These are phyloP conservation scores for Maudiozyma serrabonitensis DNA, from an alignment of 805 yeast genomes.

Conservation along the genomic window DNA sequence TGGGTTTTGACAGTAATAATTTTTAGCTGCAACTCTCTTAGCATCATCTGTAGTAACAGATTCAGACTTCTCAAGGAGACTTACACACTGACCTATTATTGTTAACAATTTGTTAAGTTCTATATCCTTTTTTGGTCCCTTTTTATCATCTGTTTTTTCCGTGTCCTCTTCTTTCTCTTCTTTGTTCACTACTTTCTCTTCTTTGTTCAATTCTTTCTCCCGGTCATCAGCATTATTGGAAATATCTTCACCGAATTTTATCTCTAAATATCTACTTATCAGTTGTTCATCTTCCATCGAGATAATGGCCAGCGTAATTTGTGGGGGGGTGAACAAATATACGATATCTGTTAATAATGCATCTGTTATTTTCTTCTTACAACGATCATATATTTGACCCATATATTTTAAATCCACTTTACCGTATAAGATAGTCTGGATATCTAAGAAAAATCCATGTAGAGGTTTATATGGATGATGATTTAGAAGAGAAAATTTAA, in stretches of 20 bases:
- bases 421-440: constrained; percentile 49
- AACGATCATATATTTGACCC: constrained; percentile 61
- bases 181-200: constrained; percentile 3
- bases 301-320: constrained; percentile 83
- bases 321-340: constrained; percentile 85
- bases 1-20: constrained; percentile 57
- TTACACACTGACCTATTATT: constrained; percentile 41
- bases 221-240: constrained; percentile 6
- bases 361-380: constrained; percentile 55
- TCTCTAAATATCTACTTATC: constrained; percentile 55
- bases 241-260: constrained; percentile 40
- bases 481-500: constrained; percentile 69
- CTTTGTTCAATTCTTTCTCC: constrained; percentile 7
- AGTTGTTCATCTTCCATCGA: constrained; percentile 55
- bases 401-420: constrained; percentile 44
- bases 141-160: constrained; percentile 28
- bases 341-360: constrained; percentile 68
- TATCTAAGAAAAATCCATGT: constrained; percentile 91
- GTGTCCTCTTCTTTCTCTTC: constrained; percentile 30
- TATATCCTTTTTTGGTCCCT: constrained; percentile 7
- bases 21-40: constrained; percentile 50
- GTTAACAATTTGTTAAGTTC: constrained; percentile 37
- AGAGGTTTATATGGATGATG: constrained; percentile 86
- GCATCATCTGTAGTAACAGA: constrained; percentile 54
- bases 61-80: constrained; percentile 33